phyloP scores from a whole-genome alignment of 73 alveolate genomes.

The Paramecium sonneborni region DNA sequence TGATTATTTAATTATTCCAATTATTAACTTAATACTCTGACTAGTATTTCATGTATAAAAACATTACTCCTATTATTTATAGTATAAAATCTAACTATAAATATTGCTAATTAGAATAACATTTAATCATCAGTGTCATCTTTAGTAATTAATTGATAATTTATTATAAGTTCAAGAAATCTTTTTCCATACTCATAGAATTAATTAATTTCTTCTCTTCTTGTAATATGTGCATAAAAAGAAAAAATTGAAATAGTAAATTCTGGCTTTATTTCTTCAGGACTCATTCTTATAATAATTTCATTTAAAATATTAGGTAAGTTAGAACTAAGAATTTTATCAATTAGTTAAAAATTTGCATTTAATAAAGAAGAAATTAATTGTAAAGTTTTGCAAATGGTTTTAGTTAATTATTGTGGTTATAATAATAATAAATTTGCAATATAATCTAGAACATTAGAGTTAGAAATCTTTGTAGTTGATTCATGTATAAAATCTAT shows the following conservation, averaged over 20 bases:
- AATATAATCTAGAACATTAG: neutral
- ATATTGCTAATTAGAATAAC: neutral
- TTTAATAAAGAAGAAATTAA: neutral
- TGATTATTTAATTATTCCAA: neutral
- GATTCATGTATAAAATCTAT: neutral
- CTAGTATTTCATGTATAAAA: neutral
- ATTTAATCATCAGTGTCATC: neutral
- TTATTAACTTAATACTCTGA: too few species aligned
- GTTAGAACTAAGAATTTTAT: neutral
- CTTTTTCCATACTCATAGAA: neutral
- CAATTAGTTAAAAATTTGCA: neutral
- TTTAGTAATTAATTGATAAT: too few species aligned
- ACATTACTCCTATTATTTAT: too few species aligned
- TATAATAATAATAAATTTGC: neutral
- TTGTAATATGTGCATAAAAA: neutral
- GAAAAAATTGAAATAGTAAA: neutral
- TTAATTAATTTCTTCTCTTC: neutral
- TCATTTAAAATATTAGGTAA: neutral
- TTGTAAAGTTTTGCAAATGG: neutral
- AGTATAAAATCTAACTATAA: too few species aligned
- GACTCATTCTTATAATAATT: neutral
- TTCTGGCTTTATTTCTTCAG: neutral
- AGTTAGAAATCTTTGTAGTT: neutral
- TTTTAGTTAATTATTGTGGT: neutral
- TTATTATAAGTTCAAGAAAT: neutral